Conservation (phyloP, 768 basidiomycete genomes). For the Lentinula lateritia region DNA sequence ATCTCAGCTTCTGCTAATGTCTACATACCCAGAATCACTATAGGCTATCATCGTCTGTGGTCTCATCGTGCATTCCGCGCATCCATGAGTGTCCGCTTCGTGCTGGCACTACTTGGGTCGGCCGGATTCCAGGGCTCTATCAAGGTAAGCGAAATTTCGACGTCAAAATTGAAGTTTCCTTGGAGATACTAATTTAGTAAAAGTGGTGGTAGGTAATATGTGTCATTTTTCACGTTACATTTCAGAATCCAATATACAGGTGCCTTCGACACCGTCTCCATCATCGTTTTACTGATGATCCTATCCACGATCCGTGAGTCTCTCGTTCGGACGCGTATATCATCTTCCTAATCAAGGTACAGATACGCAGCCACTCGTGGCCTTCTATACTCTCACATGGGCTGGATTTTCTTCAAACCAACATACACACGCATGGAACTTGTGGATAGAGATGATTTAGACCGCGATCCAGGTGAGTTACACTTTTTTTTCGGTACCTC, state of each 20-base stretch:
- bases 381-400: slow-evolving; percentile 73
- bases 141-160: slow-evolving; percentile 37
- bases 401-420: slow-evolving; percentile 83
- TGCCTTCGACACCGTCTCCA: slow-evolving; percentile 71
- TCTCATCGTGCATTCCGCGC: slow-evolving; percentile 71
- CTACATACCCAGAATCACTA: slow-evolving; percentile 52
- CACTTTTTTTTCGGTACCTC: neutral
- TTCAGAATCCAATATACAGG: slow-evolving; percentile 26
- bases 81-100: slow-evolving; percentile 43
- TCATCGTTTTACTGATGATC: slow-evolving; percentile 72
- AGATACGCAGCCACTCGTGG: slow-evolving; percentile 75
- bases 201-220: slow-evolving; percentile 48
- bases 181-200: neutral
- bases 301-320: slow-evolving; percentile 58
- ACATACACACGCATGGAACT: slow-evolving; percentile 54
- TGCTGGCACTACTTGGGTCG: slow-evolving; percentile 61
- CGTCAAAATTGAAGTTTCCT: neutral
- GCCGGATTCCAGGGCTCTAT: slow-evolving; percentile 78
- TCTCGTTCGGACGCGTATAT: neutral
- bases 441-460: slow-evolving; percentile 65
- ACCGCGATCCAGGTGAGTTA: slow-evolving; percentile 57
- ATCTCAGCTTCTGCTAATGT: neutral
- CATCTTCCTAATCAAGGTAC: neutral
- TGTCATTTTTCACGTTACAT: neutral
- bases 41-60: slow-evolving; percentile 78